Base-by-base conservation (phyloP, 1,284 basidiomycete genomes). In the Ceratobasidium sp. region DNA sequence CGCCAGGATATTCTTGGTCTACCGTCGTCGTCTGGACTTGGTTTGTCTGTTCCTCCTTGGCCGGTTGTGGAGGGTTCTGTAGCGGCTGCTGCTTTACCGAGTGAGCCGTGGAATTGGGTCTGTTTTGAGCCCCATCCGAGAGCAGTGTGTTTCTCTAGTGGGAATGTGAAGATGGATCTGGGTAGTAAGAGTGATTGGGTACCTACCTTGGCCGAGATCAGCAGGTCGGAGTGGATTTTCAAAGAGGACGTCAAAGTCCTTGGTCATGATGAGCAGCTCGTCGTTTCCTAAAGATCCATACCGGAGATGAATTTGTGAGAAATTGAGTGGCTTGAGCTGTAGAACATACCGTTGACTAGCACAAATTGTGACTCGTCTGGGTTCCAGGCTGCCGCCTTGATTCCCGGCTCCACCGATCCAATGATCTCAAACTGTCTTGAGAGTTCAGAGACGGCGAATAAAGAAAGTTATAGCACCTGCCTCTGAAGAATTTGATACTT, bases 71-170 rank as follows among this genome's bases (percentile, higher is more conserved):
- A 84, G 0, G 88, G 88, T 78, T 90, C 89, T 1, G 84, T 82
- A 1, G 84, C 82, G 0, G 95, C 95, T 3, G 94, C 94, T 10
- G 90, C 87, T 84, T 99, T 99, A 41, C 98, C 98, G 3, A 96
- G 88, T 0, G 96, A 97, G 16, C 98, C 98, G 81, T 99, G 97
- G 83, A 99, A 99, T 83, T 99, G 98, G 0, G 98, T 99, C 82
- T 94, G 89, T 83, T 97, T 98, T 3, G 95, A 95, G 41, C 98
- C 98, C 98, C 98, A 99, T 10, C 98, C 98, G 75, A 99, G 95
- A 81, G 97, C 95, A 82, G 98, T 95, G 6, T 94, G 95, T 54
- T 92, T 90, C 83, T 96, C 96, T 96, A 81, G 1, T 41, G n/a
- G 20, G 18, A 33, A 68, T 30, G 57, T 57, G 64, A 78, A 46